Evolutionary conservation across 1,139 yeast species (phyloP), one percentile per base, ranked within the genome.

Genomic region (Pneumocystis jirovecii): DNA sequence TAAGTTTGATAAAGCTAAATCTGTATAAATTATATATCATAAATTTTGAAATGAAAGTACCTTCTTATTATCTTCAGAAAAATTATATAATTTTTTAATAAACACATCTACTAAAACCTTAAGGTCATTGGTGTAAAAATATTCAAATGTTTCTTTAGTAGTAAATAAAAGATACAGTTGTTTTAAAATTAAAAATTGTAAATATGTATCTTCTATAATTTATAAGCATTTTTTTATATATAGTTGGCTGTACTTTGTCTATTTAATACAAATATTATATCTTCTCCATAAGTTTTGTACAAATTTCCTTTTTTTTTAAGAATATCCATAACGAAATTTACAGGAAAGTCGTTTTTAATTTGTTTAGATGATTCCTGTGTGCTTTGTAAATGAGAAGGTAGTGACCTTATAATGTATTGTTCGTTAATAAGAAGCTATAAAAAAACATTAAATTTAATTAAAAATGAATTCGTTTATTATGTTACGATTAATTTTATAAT

Each of bases 21-120:
- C 12, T 60, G 56, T 37, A 61, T 61, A 44, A 19, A 57, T 19
- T 42, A 21, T 17, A 29, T 25, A 56, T 37, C 19, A 19, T 19
- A 21, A 8, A 56, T 44, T 40, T 40, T 12, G 12, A 31, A 60
- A 29, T 29, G 12, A 39, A 29, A 25, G 10, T 61, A 57, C 63
- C 63, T 82, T 79, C 69, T 85, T 90, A 60, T 82, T 82, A 37
- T 81, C 82, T 57, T 80, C 83, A 3, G 85, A 77, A 64, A 89
- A 75, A 72, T 90, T 84, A 69, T 83, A 82, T 66, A 91, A 78
- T 73, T 91, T 96, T 66, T 97, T 78, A 3, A 90, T 80, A 65
- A 91, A 80, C 8, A 93, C 89, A 70, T 90, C 96, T n/a, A 87
- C 84, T 68, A 93, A 80, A 5, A 93, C 95, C 71, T 86, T 84